Evolutionary conservation across 495 filamentous ascomycete genomes (phyloP).

Genomic region (Penicillium goetzii): DNA sequence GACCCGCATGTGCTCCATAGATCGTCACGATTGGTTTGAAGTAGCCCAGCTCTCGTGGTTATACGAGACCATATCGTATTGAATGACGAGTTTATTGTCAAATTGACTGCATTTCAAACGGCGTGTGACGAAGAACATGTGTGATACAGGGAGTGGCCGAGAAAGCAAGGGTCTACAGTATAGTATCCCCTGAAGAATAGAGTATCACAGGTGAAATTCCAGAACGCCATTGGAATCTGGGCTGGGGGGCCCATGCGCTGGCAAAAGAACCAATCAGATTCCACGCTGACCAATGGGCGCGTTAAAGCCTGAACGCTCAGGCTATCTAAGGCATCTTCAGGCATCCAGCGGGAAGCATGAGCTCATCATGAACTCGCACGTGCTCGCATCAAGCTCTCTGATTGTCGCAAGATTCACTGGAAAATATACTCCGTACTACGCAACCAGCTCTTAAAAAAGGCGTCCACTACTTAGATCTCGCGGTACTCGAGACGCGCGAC

Average conservation of each 20-base stretch:
- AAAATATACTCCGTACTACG: slow-evolving; percentile 3
- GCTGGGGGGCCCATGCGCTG: slow-evolving; percentile 7
- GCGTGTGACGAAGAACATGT: slow-evolving; percentile 3
- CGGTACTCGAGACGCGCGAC: slow-evolving; percentile 10
- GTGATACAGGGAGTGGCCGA: slow-evolving; percentile 1
- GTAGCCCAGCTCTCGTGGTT: background rate
- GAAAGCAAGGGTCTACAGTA: background rate
- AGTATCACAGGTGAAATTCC: slow-evolving; percentile 10
- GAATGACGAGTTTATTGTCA: slow-evolving; percentile 1
- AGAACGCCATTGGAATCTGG: slow-evolving; percentile 16
- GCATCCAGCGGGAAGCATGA: slow-evolving; percentile 10
- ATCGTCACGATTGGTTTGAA: slow-evolving; percentile 1
- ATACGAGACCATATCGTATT: background rate
- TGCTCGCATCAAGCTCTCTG: slow-evolving; percentile 22
- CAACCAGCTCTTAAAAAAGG: background rate
- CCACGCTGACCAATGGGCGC: background rate
- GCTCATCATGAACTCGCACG: slow-evolving; percentile 25
- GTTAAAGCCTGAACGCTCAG: slow-evolving; percentile 12
- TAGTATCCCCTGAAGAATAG: background rate
- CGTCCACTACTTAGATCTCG: background rate
- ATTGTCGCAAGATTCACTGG: slow-evolving; percentile 25
- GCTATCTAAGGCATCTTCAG: background rate
- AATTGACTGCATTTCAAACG: background rate
- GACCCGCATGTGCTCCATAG: slow-evolving; percentile 17
- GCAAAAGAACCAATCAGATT: slow-evolving; percentile 1